A percentile compares a stretch with the other conserved stretches of the same genome.
Conservation (phyloP, 345 rosid species). For the Camelina hispida region DNA sequence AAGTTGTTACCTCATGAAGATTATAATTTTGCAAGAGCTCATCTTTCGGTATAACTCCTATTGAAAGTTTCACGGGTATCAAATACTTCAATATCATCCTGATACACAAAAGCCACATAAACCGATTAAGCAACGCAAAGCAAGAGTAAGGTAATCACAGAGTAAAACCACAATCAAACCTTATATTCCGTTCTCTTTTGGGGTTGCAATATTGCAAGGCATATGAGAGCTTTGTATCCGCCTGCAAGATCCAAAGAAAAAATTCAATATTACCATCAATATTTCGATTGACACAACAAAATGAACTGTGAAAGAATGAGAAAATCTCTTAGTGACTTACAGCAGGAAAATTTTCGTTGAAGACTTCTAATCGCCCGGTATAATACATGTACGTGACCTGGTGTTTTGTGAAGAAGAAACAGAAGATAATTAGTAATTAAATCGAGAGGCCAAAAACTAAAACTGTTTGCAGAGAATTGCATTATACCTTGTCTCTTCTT, state of each 20-base stretch:
- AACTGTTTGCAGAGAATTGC: slow-evolving; percentile 8
- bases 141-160: slow-evolving; percentile 9
- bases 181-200: slow-evolving; percentile 69
- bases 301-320: neutral
- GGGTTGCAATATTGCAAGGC: slow-evolving; percentile 83
- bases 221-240: slow-evolving; percentile 90
- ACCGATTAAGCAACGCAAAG: slow-evolving; percentile 10
- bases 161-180: slow-evolving; percentile 54
- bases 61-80: slow-evolving; percentile 92
- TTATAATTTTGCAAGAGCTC: slow-evolving; percentile 70
- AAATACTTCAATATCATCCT: slow-evolving; percentile 97
- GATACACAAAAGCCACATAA: slow-evolving; percentile 28
- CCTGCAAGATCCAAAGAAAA: slow-evolving; percentile 56
- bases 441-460: slow-evolving; percentile 3
- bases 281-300: neutral
- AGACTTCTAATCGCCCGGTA: slow-evolving; percentile 97
- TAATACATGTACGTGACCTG: slow-evolving; percentile 99
- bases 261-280: slow-evolving; percentile 1
- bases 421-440: slow-evolving; percentile 15
- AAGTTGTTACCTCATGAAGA: slow-evolving; percentile 71
- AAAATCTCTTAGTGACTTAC: slow-evolving; percentile 55
- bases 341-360: slow-evolving; percentile 91
- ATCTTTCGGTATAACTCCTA: slow-evolving; percentile 76
- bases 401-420: slow-evolving; percentile 5
- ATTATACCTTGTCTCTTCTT: slow-evolving; percentile 77